A percentile compares a stretch with the other conserved stretches of the same genome.
These are phyloP conservation scores for Zygosaccharomyces rouxii DNA, from an alignment of 805 yeast species.

Conservation along the genomic window DNA sequence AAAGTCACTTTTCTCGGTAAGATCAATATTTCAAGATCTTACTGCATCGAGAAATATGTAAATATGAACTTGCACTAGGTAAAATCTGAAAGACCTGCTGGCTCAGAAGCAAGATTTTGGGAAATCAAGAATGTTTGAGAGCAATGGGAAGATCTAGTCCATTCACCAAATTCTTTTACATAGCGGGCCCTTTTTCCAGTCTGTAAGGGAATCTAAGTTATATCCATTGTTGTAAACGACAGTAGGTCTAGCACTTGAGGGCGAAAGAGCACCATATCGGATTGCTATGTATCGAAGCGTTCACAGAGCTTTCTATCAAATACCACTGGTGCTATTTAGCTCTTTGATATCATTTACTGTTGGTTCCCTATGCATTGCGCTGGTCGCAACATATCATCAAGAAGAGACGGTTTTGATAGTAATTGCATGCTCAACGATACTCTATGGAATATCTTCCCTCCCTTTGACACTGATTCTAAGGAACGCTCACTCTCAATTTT, in stretches of 20 bases:
- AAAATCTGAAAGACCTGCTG: neutral
- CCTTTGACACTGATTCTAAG: slow-evolving; percentile 3
- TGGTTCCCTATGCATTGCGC: slow-evolving; percentile 24
- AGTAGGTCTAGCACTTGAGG: neutral
- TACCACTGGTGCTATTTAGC: slow-evolving; percentile 9
- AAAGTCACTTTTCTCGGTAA: neutral
- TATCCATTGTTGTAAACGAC: neutral
- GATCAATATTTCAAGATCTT: slow-evolving; percentile 5
- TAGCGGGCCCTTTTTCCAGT: neutral
- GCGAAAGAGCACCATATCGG: slow-evolving; percentile 1
- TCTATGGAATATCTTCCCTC: slow-evolving; percentile 17
- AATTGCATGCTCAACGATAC: slow-evolving; percentile 23
- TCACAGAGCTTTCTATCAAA: slow-evolving; percentile 3
- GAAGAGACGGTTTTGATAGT: slow-evolving; percentile 22
- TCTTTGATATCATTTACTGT: slow-evolving; percentile 18
- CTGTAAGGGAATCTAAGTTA: neutral
- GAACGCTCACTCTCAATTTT: neutral
- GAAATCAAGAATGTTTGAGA: neutral
- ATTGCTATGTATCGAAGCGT: slow-evolving; percentile 3
- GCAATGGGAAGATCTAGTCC: neutral
- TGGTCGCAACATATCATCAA: slow-evolving; percentile 18
- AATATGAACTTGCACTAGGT: neutral
- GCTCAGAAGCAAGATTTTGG: neutral
- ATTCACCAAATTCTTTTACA: neutral
- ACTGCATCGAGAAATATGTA: slow-evolving; percentile 4